Percentiles rank a stretch among this genome's conserved stretches.
These are phyloP conservation scores for Pythium vanterpoolii DNA, from an alignment of 352 stramenopile genomes.

Conservation along the genomic window DNA sequence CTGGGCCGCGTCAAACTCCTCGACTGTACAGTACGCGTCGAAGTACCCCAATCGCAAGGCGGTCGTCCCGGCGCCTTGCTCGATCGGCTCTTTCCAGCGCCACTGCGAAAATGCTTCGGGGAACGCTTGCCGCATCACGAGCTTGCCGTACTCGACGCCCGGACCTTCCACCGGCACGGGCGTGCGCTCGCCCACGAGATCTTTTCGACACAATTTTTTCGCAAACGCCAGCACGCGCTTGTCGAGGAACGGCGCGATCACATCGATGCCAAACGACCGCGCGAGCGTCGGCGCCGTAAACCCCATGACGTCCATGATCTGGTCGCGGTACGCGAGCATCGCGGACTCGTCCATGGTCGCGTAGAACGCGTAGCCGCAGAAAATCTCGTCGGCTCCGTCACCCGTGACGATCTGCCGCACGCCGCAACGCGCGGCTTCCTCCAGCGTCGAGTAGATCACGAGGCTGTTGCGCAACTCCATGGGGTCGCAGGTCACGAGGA, in stretches of 20 bases:
- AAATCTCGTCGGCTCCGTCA: slow-evolving; percentile 86
- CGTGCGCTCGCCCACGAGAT: slow-evolving; percentile 64
- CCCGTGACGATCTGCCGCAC: slow-evolving; percentile 73
- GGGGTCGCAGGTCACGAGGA: slow-evolving; percentile 73
- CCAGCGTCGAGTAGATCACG: slow-evolving; percentile 76
- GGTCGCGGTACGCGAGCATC: slow-evolving; percentile 64
- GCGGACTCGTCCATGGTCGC: slow-evolving; percentile 51
- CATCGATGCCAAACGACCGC: slow-evolving; percentile 49
- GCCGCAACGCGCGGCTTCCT: slow-evolving; percentile 43
- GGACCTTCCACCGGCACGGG: slow-evolving; percentile 50
- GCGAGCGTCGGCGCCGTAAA: slow-evolving; percentile 80
- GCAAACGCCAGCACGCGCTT: slow-evolving; percentile 65
- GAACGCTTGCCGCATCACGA: slow-evolving; percentile 83
- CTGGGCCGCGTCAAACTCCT: slow-evolving; percentile 42
- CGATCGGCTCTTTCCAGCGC: slow-evolving; percentile 87
- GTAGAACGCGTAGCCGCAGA: slow-evolving; percentile 88
- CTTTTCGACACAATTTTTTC: slow-evolving; percentile 43
- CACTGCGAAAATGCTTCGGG: slow-evolving; percentile 81
- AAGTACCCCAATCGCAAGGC: slow-evolving; percentile 64
- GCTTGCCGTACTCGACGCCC: slow-evolving; percentile 60
- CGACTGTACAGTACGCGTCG: slow-evolving; percentile 33
- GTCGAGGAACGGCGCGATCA: slow-evolving; percentile 80
- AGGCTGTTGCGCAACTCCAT: slow-evolving; percentile 88
- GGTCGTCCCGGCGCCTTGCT: slow-evolving; percentile 76
- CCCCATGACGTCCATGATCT: slow-evolving; percentile 77